A percentile compares a stretch with the other conserved stretches of the same genome.
Evolutionary conservation across 2,329 filamentous ascomycete species (phyloP).

Genomic region (Apiospora sp.): DNA sequence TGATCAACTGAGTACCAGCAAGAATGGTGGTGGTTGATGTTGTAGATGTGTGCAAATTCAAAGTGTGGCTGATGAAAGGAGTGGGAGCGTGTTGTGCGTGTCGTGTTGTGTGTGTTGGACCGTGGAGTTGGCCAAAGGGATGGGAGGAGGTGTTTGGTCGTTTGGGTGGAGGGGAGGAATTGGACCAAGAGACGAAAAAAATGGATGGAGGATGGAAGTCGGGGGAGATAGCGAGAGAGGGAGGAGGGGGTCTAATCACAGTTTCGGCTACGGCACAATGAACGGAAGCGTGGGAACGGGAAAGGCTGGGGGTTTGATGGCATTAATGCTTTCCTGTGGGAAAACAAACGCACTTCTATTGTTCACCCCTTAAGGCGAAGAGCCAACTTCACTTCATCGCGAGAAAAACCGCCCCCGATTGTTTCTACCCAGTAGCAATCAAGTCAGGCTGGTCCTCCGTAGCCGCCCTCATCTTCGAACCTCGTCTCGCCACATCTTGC

Average conservation of each 20-base stretch:
- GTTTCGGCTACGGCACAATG: constrained; percentile 23
- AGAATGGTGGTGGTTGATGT: neutral
- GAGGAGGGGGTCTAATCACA: constrained; percentile 23
- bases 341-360: constrained; percentile 16
- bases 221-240: neutral
- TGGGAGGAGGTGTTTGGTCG: neutral
- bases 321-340: neutral
- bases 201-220: constrained; percentile 20
- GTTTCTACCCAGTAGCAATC: neutral
- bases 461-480: constrained; percentile 2
- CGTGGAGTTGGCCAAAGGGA: constrained; percentile 11
- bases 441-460: neutral
- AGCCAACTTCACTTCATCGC: neutral
- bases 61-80: constrained; percentile 15
- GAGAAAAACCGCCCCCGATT: neutral
- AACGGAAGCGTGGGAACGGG: constrained; percentile 11
- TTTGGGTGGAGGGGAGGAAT: constrained; percentile 14
- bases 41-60: constrained; percentile 9
- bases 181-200: constrained; percentile 16
- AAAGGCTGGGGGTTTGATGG: constrained; percentile 3
- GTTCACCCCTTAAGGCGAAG: neutral
- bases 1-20: neutral
- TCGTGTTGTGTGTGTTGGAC: constrained; percentile 16
- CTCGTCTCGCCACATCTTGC: neutral
- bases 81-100: constrained; percentile 13